Conservation (phyloP, 441 rosid genomes). For the Pelargonium fulgidum region DNA sequence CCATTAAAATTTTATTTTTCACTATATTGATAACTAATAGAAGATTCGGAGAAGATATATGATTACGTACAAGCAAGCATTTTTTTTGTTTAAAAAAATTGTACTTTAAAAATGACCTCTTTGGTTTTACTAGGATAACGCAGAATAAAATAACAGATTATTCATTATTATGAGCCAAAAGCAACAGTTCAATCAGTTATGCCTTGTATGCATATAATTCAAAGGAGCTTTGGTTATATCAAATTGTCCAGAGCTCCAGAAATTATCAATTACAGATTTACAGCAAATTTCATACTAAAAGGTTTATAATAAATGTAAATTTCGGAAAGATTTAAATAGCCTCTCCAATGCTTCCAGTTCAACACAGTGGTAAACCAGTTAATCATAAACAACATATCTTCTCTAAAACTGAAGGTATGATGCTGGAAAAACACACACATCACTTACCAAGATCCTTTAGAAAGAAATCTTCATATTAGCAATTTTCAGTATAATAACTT, state of each 20-base stretch:
- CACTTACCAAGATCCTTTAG: neutral
- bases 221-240: neutral
- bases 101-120: constrained; percentile 3
- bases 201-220: neutral
- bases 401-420: too few species aligned
- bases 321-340: neutral
- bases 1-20: neutral
- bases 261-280: neutral
- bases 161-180: neutral
- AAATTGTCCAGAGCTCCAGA: neutral
- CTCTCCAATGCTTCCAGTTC: neutral
- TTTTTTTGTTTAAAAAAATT: neutral
- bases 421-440: neutral
- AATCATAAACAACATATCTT: neutral
- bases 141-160: neutral
- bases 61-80: neutral
- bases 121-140: neutral
- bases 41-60: neutral
- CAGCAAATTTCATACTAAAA: neutral
- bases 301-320: neutral
- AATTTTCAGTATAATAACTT: neutral
- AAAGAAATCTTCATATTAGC: neutral
- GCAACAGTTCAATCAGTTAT: neutral
- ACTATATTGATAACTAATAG: neutral
- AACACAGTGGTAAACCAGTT: neutral